Evolutionary conservation across 345 rosid species (phyloP).

Genomic region (Citrus glauca): DNA sequence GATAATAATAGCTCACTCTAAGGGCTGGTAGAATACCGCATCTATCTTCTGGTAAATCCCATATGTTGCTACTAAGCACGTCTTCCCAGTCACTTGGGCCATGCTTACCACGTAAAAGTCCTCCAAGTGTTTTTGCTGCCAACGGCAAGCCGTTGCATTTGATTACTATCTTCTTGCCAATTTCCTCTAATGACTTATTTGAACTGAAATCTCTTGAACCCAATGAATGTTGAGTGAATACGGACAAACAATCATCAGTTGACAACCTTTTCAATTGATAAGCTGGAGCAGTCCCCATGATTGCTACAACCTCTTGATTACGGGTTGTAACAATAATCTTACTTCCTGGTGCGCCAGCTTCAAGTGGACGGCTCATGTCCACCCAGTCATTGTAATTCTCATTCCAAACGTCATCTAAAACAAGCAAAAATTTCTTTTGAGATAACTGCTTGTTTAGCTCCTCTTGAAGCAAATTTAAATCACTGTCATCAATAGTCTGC

Average conservation of each 20-base stretch:
- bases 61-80: background rate
- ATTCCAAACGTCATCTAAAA: slow-evolving; percentile 27
- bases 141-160: background rate
- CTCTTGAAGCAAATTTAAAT: slow-evolving; percentile 9
- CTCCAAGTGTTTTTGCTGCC: background rate
- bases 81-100: background rate
- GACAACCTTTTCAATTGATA: background rate
- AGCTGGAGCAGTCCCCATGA: background rate
- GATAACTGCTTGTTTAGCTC: background rate
- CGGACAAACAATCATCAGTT: background rate
- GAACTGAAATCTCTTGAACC: background rate
- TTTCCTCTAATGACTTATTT: background rate
- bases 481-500: background rate
- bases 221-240: background rate
- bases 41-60: background rate
- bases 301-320: background rate
- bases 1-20: background rate
- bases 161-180: background rate
- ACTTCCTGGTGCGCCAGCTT: background rate
- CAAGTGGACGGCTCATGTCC: background rate
- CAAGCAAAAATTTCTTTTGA: slow-evolving; percentile 13
- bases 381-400: background rate
- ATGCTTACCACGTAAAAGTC: background rate
- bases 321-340: background rate
- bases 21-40: background rate